Evolutionary conservation across 2,329 filamentous ascomycete genomes (phyloP).

Genomic region (Claviceps maximensis): DNA sequence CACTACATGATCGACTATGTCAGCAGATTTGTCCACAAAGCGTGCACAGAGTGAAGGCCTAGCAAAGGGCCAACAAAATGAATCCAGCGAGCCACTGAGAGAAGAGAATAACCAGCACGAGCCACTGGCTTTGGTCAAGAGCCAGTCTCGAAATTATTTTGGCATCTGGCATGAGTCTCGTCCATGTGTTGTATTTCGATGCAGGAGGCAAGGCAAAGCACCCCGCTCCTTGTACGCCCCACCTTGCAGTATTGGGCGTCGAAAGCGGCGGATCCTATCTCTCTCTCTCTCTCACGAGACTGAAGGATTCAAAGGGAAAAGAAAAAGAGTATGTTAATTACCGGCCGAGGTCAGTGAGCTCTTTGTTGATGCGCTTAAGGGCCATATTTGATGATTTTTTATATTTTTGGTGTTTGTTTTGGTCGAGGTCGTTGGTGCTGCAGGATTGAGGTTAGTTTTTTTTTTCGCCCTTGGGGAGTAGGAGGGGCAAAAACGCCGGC

Average conservation of each 20-base stretch:
- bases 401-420: conserved; percentile 10
- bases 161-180: conserved; percentile 5
- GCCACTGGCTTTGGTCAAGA: not conserved
- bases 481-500: conserved; percentile 4
- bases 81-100: not conserved
- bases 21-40: conserved; percentile 8
- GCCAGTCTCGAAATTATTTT: not conserved
- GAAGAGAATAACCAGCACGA: not conserved
- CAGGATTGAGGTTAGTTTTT: conserved; percentile 12
- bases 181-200: conserved; percentile 7
- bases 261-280: conserved; percentile 9
- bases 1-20: conserved; percentile 40
- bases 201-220: conserved; percentile 8
- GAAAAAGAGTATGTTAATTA: conserved; percentile 45
- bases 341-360: conserved; percentile 82
- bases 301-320: conserved; percentile 6
- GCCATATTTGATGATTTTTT: conserved; percentile 47
- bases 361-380: conserved; percentile 91
- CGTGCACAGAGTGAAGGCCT: not conserved
- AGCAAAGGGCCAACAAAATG: not conserved
- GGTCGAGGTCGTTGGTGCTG: conserved; percentile 11
- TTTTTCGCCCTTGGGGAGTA: not conserved
- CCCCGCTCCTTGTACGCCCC: conserved; percentile 25
- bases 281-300: conserved; percentile 11
- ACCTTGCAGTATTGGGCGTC: conserved; percentile 21